These are phyloP conservation scores for Pisolithus microcarpus DNA, from an alignment of 768 basidiomycete genomes.

Conservation along the genomic window DNA sequence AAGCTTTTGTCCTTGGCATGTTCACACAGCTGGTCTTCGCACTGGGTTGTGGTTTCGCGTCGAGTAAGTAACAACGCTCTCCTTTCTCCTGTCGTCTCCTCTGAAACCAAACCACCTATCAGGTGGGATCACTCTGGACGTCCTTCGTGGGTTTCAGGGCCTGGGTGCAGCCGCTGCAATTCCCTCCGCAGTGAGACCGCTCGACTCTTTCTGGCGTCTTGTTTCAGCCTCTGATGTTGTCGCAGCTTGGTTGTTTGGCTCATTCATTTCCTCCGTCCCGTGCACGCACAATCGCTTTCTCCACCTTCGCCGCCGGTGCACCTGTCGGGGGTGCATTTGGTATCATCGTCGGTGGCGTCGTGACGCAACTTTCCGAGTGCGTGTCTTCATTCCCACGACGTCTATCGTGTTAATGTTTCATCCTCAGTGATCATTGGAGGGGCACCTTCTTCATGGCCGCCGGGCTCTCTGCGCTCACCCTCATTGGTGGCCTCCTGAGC, in stretches of 20 bases:
- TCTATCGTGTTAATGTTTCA: background rate
- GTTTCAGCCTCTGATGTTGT: background rate
- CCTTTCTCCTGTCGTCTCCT: background rate
- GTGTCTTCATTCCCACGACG: constrained; percentile 1
- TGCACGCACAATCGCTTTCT: constrained; percentile 69
- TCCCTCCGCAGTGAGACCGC: constrained; percentile 54
- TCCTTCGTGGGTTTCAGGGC: constrained; percentile 75
- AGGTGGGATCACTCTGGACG: constrained; percentile 56
- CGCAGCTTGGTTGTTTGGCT: constrained; percentile 74
- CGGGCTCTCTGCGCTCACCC: constrained; percentile 47
- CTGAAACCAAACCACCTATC: background rate
- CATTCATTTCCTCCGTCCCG: constrained; percentile 64
- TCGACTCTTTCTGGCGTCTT: constrained; percentile 1
- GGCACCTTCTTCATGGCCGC: constrained; percentile 54
- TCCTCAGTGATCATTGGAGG: constrained; percentile 50
- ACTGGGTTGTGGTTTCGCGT: constrained; percentile 57
- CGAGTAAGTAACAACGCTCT: constrained; percentile 30
- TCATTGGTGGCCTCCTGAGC: constrained; percentile 46
- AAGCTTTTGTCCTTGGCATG: constrained; percentile 56
- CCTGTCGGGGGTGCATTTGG: constrained; percentile 76
- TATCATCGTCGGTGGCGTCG: constrained; percentile 58
- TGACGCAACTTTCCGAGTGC: constrained; percentile 47
- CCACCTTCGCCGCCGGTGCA: constrained; percentile 79
- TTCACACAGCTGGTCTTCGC: constrained; percentile 47
- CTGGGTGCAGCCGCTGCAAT: constrained; percentile 72